phyloP scores from a whole-genome alignment of 306 rosid genomes.

The Astragalus glycyphyllos region DNA sequence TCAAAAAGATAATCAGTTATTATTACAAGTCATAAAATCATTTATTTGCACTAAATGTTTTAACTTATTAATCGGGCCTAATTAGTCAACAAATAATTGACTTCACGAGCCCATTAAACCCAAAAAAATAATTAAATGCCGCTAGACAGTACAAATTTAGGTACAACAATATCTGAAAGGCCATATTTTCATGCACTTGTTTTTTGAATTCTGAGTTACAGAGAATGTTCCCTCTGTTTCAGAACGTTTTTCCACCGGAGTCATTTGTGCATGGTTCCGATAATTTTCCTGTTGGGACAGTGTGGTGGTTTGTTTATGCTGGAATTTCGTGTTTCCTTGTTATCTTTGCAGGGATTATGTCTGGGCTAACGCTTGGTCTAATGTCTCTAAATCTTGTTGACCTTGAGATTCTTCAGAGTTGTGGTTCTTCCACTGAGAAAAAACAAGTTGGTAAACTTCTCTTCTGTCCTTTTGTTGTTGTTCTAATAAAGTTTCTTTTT shows the following conservation, averaged over 20 bases:
- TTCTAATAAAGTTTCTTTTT: neutral
- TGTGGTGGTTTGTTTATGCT: constrained; percentile 73
- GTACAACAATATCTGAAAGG: too few species aligned
- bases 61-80: neutral
- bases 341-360: constrained; percentile 91
- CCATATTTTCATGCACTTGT: too few species aligned
- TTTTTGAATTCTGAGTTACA: constrained; percentile 1
- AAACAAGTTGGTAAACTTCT: constrained; percentile 72
- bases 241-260: constrained; percentile 22
- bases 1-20: too few species aligned
- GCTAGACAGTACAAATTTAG: too few species aligned
- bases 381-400: constrained; percentile 83
- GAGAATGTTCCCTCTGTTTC: constrained; percentile 18
- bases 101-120: constrained; percentile 8
- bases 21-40: too few species aligned
- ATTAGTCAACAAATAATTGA: neutral
- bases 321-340: constrained; percentile 64
- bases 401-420: constrained; percentile 83
- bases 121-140: neutral
- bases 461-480: neutral
- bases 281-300: constrained; percentile 63
- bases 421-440: constrained; percentile 68
- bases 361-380: constrained; percentile 85
- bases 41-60: too few species aligned
- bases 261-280: constrained; percentile 58